These are phyloP conservation scores for Hymenotorrendiella dingleyae DNA, from an alignment of 2,329 filamentous ascomycete species.

Conservation along the genomic window DNA sequence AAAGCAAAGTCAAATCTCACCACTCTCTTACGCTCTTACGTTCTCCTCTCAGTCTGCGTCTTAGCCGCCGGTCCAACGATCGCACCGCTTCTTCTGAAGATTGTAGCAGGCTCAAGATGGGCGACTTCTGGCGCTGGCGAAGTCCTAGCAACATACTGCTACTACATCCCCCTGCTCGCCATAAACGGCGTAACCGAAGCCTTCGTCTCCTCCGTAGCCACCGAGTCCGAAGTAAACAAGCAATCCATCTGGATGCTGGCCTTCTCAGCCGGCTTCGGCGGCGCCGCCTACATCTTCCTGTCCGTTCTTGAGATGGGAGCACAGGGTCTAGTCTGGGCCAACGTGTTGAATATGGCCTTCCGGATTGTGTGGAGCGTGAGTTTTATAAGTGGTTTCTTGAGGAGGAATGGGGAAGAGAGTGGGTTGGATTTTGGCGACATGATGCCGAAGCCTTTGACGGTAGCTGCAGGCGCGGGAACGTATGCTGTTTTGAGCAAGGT, in stretches of 20 bases:
- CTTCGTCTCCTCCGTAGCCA: slow-evolving; percentile 85
- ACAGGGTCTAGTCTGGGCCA: slow-evolving; percentile 75
- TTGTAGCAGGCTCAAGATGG: slow-evolving; percentile 78
- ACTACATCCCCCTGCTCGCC: slow-evolving; percentile 88
- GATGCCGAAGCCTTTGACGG: slow-evolving; percentile 39
- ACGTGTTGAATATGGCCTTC: slow-evolving; percentile 82
- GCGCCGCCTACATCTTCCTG: slow-evolving; percentile 69
- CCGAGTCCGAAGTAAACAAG: slow-evolving; percentile 62
- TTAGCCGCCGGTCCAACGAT: slow-evolving; percentile 68
- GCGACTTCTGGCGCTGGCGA: slow-evolving; percentile 62
- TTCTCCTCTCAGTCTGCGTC: slow-evolving; percentile 64
- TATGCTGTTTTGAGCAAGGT: slow-evolving; percentile 36
- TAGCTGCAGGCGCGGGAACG: slow-evolving; percentile 40
- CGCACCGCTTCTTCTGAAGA: slow-evolving; percentile 64
- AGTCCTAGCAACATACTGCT: slow-evolving; percentile 76
- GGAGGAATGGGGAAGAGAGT: slow-evolving; percentile 33
- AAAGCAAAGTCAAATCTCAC: slow-evolving; percentile 49
- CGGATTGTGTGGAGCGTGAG: slow-evolving; percentile 73
- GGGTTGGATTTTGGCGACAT: too few relatives aligned
- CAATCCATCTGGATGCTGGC: slow-evolving; percentile 81
- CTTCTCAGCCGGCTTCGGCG: slow-evolving; percentile 73
- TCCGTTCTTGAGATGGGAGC: slow-evolving; percentile 65
- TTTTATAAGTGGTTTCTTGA: slow-evolving; percentile 67
- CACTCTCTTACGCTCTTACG: slow-evolving; percentile 65
- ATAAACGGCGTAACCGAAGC: slow-evolving; percentile 89